Evolutionary conservation across 2,329 filamentous ascomycete species (phyloP), one percentile per base, ranked within the genome.

Genomic region (Pseudogymnoascus destructans): DNA sequence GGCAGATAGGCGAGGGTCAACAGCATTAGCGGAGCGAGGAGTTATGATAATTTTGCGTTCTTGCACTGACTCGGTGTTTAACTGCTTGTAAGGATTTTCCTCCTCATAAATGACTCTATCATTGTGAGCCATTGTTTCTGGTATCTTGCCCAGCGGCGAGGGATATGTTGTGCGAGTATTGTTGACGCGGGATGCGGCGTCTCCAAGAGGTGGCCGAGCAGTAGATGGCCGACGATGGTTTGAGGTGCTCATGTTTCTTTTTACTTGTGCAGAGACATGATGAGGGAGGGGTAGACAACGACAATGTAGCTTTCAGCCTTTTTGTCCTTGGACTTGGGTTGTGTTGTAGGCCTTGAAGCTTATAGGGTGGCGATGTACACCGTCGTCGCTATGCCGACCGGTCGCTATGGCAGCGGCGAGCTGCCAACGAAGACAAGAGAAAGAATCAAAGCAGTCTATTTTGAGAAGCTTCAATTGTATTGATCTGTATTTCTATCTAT

Each of bases 1-100:
- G 5, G 68, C 65, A 7, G 70, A 69, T 23, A 71, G 62, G n/a
- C 67, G 69, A 38, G 66, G 65, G 42, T 70, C 68, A 19, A 55
- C 66, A 64, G 58, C 61, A 63, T 40, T 70, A 64, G 46, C 68
- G 13, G 36, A 68, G 61, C 21, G 69, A 65, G 61, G 65, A 33
- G 21, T 17, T 52, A 30, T 52, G 46, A 52, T 52, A 52, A 52
- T 11, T 30, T 52, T n/a, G 25, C 46, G 46, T 5, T 30, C 46
- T 52, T 52, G 46, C 23, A 30, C 46, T n/a, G 23, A 30, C 15
- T 52, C 46, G 23, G 23, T 52, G n/a, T 52, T 25, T 30, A 17
- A 30, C 23, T 52, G 25, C n/a, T 30, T 52, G 15, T 52, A 52
- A 30, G 46, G 5, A 19, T 52, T 52, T 11, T 52, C 46, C 19